Base-by-base conservation (phyloP, 2,329 filamentous ascomycete genomes). In the Ambrosiella cleistominuta region DNA sequence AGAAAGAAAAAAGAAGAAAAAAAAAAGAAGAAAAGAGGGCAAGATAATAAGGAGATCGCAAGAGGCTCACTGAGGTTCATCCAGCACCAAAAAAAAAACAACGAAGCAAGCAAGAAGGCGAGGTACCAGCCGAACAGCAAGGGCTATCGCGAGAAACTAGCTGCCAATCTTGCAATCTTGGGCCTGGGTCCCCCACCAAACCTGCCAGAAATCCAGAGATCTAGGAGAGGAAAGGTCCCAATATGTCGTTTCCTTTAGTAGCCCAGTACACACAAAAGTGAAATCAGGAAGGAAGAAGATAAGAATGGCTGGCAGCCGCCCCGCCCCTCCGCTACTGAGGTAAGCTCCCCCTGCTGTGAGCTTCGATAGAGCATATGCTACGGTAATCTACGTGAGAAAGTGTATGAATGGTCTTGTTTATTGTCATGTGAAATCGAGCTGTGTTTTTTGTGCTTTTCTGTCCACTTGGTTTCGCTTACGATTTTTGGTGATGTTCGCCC, bases 1-100 rank as follows among this genome's bases (percentile, higher is more conserved):
- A 57, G 44, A 49, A 60, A 45, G 19, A 45, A n/a, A 45, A 44
- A 58, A 60, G 51, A 55, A 56, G 19, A 53, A 51, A 40, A 56
- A 45, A 45, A 42, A 11, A 54, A 55, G 50, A 49, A 42, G 40
- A 45, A 17, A 53, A 54, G 37, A 49, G n/a, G n/a, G 53, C 36
- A 56, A 51, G 42, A 38, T 7, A 56, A 51, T 38, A 53, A 47
- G 45, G 37, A 42, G 37, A 36, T n/a, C 11, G 44, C 35, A 45
- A 27, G 52, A 54, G 36, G 55, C 44, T 37, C 8, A 12, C 35
- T 13, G 44, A 54, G 12, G 15, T 13, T 15, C 37, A 58, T 38
- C 38, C 15, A 17, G 54, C 51, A 36, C 15, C n/a, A 8, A 54
- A 39, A n/a, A 39, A n/a, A 50, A 53, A 42, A 35, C 12, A 13